Evolutionary conservation across 192 early-diverging fungal species (phyloP).

Genomic region (Backusella tarrabulga): DNA sequence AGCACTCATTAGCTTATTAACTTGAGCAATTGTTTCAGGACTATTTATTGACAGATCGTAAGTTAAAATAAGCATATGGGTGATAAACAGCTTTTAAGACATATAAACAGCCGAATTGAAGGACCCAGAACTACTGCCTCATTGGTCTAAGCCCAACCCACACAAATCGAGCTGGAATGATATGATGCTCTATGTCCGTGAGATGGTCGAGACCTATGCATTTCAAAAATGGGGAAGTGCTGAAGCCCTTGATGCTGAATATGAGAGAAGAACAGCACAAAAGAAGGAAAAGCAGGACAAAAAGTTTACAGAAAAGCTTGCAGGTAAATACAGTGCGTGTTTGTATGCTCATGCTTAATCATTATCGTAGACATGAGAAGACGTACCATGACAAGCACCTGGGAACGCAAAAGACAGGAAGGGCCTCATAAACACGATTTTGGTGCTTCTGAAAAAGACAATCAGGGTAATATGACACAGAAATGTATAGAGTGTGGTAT

Average conservation of each 20-base stretch:
- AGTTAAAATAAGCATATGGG: slow-evolving; percentile 6
- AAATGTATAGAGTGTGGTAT: slow-evolving; percentile 66
- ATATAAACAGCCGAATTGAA: slow-evolving; percentile 67
- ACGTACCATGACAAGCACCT: slow-evolving; percentile 74
- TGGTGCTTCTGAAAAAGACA: slow-evolving; percentile 49
- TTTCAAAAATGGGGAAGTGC: slow-evolving; percentile 89
- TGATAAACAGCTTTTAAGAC: not conserved
- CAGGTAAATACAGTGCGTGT: slow-evolving; percentile 39
- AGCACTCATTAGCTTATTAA: not conserved
- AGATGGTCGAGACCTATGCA: slow-evolving; percentile 90
- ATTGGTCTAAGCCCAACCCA: slow-evolving; percentile 91
- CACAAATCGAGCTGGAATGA: slow-evolving; percentile 95
- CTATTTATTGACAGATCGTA: slow-evolving; percentile 92
- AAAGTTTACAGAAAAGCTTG: slow-evolving; percentile 78
- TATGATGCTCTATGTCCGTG: slow-evolving; percentile 91
- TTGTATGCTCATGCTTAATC: not conserved
- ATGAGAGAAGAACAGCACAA: slow-evolving; percentile 70
- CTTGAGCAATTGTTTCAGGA: slow-evolving; percentile 49
- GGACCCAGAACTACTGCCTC: slow-evolving; percentile 72
- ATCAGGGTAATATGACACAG: slow-evolving; percentile 53
- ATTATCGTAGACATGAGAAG: slow-evolving; percentile 64
- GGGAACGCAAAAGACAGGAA: slow-evolving; percentile 61
- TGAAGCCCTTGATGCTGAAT: slow-evolving; percentile 86
- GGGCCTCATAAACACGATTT: slow-evolving; percentile 73
- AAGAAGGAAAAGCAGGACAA: slow-evolving; percentile 83